Conservation (phyloP, 768 basidiomycete species). For the Antrodiella citrinella region DNA sequence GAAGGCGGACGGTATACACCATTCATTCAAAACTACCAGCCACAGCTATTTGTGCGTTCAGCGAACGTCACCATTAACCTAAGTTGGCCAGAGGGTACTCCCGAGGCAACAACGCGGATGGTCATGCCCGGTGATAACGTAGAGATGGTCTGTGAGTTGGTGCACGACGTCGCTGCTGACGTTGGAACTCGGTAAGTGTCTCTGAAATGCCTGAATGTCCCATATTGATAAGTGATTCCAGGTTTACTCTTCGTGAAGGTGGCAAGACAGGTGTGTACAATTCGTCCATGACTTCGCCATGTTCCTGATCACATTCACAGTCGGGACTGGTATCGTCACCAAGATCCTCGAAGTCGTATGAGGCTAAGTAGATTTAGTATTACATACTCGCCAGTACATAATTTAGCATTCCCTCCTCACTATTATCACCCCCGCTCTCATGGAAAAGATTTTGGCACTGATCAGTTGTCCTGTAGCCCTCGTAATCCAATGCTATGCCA, state of each 20-base stretch:
- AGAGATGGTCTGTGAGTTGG: slow-evolving; percentile 79
- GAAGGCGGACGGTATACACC: slow-evolving; percentile 84
- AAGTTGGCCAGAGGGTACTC: slow-evolving; percentile 80
- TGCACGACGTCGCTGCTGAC: slow-evolving; percentile 84
- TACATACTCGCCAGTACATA: neutral
- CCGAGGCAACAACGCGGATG: slow-evolving; percentile 82
- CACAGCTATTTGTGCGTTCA: slow-evolving; percentile 93
- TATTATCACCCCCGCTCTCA: neutral
- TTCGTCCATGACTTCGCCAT: neutral
- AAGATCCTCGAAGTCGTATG: slow-evolving; percentile 50
- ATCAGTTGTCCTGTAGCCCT: neutral
- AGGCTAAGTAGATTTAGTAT: neutral
- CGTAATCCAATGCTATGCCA: neutral
- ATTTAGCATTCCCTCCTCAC: neutral
- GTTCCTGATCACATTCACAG: slow-evolving; percentile 28
- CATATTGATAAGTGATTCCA: too few relatives aligned
- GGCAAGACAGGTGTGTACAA: slow-evolving; percentile 75
- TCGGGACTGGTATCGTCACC: slow-evolving; percentile 92
- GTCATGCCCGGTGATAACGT: slow-evolving; percentile 99
- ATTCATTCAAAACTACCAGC: slow-evolving; percentile 91
- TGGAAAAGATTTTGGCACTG: too few relatives aligned
- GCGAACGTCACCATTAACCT: slow-evolving; percentile 85
- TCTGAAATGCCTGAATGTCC: too few relatives aligned
- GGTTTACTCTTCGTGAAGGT: slow-evolving; percentile 90
- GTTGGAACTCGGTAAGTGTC: slow-evolving; percentile 71